A percentile compares a stretch with the other conserved stretches of the same genome.
phyloP scores from a whole-genome alignment of 2,329 filamentous ascomycete species.

The Rhynchosporium secalis region DNA sequence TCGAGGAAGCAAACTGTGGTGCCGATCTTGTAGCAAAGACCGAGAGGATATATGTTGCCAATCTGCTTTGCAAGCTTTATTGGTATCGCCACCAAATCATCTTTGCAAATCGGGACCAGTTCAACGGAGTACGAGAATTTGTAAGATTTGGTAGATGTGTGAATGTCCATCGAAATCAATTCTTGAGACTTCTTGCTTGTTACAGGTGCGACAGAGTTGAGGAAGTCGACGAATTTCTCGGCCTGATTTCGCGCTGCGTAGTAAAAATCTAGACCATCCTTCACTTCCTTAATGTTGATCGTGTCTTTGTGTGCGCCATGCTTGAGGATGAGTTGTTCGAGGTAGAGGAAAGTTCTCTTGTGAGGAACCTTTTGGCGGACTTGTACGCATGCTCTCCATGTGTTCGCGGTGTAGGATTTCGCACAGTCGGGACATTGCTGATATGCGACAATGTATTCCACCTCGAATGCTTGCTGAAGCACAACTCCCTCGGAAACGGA shows the following conservation, averaged over 20 bases:
- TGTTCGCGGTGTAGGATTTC: slow-evolving; percentile 96
- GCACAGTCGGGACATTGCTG: slow-evolving; percentile 94
- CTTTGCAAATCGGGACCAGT: slow-evolving; percentile 92
- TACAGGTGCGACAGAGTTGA: slow-evolving; percentile 78
- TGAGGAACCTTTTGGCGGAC: slow-evolving; percentile 95
- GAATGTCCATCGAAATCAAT: slow-evolving; percentile 88
- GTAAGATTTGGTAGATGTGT: slow-evolving; percentile 88
- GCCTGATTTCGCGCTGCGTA: slow-evolving; percentile 88
- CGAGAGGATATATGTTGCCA: slow-evolving; percentile 85
- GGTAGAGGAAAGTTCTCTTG: slow-evolving; percentile 79
- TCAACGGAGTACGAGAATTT: slow-evolving; percentile 93
- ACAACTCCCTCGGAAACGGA: slow-evolving; percentile 61
- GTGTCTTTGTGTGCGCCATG: slow-evolving; percentile 88
- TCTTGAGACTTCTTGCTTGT: slow-evolving; percentile 84
- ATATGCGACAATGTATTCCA: slow-evolving; percentile 84
- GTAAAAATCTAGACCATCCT: slow-evolving; percentile 95
- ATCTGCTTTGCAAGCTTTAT: slow-evolving; percentile 83
- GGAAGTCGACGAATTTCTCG: slow-evolving; percentile 88
- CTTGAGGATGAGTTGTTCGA: slow-evolving; percentile 95
- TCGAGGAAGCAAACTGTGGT: slow-evolving; percentile 89
- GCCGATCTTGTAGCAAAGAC: slow-evolving; percentile 84
- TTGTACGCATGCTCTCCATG: slow-evolving; percentile 91
- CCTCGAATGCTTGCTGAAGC: slow-evolving; percentile 93
- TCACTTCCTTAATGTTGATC: slow-evolving; percentile 97
- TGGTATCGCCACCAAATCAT: slow-evolving; percentile 91